Evolutionary conservation across 2,329 filamentous ascomycete species (phyloP).

Genomic region (Apiospora koreana): DNA sequence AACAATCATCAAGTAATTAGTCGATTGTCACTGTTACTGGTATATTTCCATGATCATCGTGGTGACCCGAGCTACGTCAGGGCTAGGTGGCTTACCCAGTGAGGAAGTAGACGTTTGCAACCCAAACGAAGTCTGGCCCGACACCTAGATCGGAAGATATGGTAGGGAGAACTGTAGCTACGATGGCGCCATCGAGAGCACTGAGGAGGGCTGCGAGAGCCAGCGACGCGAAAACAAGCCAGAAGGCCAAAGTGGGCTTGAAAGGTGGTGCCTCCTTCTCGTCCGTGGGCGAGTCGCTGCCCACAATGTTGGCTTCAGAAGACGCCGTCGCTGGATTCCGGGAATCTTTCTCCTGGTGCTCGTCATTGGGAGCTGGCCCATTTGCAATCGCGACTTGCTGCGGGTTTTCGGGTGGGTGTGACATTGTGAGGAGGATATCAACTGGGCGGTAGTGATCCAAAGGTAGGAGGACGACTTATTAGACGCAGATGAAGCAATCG

Average conservation of each 20-base stretch:
- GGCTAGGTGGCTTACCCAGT: background rate
- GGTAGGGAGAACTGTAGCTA: conserved; percentile 22
- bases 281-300: background rate
- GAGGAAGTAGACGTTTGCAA: conserved; percentile 17
- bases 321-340: background rate
- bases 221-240: background rate
- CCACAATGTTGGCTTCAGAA: background rate
- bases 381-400: background rate
- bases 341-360: too few species aligned
- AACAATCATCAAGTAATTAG: background rate
- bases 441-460: background rate
- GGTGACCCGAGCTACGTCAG: background rate
- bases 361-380: too few species aligned
- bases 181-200: conserved; percentile 19
- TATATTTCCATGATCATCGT: too few species aligned
- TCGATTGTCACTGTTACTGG: too few species aligned
- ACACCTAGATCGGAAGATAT: conserved; percentile 20
- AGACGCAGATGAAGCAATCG: background rate
- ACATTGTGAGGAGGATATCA: background rate
- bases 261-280: background rate
- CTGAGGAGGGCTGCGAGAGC: background rate
- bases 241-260: background rate
- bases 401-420: background rate
- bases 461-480: background rate
- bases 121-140: conserved; percentile 19